phyloP scores from a whole-genome alignment of 2,329 filamentous ascomycete genomes.

The Nectriaceae sp. region DNA sequence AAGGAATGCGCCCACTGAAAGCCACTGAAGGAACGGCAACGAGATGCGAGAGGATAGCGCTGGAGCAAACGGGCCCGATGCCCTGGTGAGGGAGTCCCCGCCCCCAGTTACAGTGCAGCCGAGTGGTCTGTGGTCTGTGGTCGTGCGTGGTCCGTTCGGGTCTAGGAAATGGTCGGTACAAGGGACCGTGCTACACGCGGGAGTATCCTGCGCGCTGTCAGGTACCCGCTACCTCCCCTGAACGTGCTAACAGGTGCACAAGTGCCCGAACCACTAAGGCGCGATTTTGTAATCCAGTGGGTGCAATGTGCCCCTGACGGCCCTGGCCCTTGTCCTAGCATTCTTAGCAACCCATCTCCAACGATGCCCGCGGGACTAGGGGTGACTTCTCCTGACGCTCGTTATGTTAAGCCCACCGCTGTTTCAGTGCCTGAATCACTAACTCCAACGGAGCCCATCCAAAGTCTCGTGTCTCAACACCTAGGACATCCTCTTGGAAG shows the following conservation, averaged over 20 bases:
- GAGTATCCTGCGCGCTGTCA: conserved; percentile 3
- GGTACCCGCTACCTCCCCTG: conserved; percentile 7
- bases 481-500: background rate
- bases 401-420: background rate
- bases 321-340: background rate
- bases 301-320: conserved; percentile 26
- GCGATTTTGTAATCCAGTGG: conserved; percentile 4
- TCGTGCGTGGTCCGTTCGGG: background rate
- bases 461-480: background rate
- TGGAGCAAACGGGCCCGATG: conserved; percentile 3
- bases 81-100: conserved; percentile 8
- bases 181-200: conserved; percentile 8
- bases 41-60: background rate
- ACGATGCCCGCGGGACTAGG: background rate
- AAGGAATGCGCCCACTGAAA: background rate
- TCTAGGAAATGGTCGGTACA: too few species aligned
- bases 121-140: background rate
- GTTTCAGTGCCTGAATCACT: background rate
- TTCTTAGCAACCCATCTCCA: background rate
- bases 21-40: too few species aligned
- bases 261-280: background rate
- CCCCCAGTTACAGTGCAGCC: conserved; percentile 6
- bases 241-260: background rate
- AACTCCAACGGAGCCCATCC: background rate
- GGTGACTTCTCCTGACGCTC: background rate